Conservation (phyloP, 495 filamentous ascomycete species). For the Penicillium antarcticum region DNA sequence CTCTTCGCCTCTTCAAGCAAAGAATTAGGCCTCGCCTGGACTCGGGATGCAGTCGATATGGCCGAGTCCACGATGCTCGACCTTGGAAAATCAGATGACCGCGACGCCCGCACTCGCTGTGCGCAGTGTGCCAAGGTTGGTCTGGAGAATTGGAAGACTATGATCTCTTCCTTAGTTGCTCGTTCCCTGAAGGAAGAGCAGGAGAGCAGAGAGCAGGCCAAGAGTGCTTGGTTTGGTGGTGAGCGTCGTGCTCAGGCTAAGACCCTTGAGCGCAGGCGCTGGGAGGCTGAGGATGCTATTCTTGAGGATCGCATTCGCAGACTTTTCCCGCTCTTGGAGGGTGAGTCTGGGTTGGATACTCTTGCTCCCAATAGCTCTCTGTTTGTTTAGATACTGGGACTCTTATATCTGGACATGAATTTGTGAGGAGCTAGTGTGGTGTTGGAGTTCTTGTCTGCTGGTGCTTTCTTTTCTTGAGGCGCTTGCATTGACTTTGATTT, state of each 20-base stretch:
- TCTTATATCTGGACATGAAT: background rate
- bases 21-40: constrained; percentile 77
- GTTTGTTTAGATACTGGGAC: constrained; percentile 30
- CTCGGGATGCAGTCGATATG: constrained; percentile 73
- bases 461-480: background rate
- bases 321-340: constrained; percentile 32
- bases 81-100: constrained; percentile 37
- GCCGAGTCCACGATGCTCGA: constrained; percentile 50
- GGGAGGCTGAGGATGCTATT: constrained; percentile 39
- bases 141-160: constrained; percentile 70
- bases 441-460: background rate
- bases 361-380: constrained; percentile 35
- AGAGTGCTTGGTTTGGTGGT: constrained; percentile 50
- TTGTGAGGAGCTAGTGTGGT: background rate
- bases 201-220: constrained; percentile 32
- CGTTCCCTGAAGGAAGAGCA: constrained; percentile 46
- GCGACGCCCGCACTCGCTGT: constrained; percentile 51
- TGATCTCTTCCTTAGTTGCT: constrained; percentile 57
- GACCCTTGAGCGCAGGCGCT: constrained; percentile 29
- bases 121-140: constrained; percentile 69
- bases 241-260: constrained; percentile 25
- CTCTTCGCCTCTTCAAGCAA: constrained; percentile 65
- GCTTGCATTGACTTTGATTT: no score
- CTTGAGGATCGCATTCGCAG: constrained; percentile 37
- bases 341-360: constrained; percentile 26